Evolutionary conservation across 23 red algal species (phyloP).

Genomic region (Gracilaria vermiculophylla): DNA sequence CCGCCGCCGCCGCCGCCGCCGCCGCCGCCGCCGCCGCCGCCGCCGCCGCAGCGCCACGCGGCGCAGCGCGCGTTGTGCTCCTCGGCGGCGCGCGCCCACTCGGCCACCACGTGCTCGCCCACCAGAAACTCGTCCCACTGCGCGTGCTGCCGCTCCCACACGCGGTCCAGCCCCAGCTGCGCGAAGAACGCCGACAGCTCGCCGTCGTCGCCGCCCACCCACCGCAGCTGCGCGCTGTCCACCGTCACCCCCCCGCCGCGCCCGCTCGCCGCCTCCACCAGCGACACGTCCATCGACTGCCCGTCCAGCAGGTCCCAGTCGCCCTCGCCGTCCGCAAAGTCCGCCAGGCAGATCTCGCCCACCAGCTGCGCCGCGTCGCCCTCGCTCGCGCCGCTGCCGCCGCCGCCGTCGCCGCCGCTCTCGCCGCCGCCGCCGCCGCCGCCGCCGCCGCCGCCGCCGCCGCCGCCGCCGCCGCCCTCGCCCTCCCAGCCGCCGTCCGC

Average conservation of each 20-base stretch:
- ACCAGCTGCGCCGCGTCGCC: conserved; percentile 7
- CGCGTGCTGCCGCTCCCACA: conserved; percentile 26
- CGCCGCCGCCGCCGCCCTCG: conserved; percentile 18
- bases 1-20: no score
- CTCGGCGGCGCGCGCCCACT: conserved; percentile 23
- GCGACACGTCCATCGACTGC: conserved; percentile 10
- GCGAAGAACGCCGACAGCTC: conserved; percentile 66
- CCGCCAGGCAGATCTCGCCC: conserved; percentile 55
- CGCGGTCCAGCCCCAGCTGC: conserved; percentile 48
- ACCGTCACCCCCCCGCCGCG: conserved; percentile 32
- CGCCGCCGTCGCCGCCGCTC: not conserved
- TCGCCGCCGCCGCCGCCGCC: not conserved
- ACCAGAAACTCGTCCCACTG: conserved; percentile 48
- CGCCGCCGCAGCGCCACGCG: no score
- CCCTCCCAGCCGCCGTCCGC: conserved; percentile 55
- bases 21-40: no score
- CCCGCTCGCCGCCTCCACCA: no score
- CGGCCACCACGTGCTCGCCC: not conserved
- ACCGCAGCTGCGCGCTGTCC: conserved; percentile 24
- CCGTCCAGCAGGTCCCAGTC: conserved; percentile 55
- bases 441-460: not conserved
- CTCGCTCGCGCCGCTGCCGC: not conserved
- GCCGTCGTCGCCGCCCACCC: conserved; percentile 55
- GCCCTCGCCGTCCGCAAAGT: conserved; percentile 52
- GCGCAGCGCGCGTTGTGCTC: conserved; percentile 44